phyloP scores from a whole-genome alignment of 768 basidiomycete species.

The Tylopilus felleus region DNA sequence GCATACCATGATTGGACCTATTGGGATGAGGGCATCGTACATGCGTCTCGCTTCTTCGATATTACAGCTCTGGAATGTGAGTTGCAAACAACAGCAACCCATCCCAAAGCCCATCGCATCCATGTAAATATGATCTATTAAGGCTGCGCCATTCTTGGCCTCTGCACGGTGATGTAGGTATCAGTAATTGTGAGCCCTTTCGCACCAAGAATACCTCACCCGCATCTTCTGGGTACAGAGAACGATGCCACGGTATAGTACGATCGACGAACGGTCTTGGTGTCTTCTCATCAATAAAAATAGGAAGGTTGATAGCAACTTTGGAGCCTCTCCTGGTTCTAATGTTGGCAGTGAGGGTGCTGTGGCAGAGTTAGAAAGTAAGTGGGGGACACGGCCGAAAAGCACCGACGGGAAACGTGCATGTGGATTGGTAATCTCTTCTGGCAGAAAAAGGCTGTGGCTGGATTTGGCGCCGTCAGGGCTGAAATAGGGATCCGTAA shows the following conservation, averaged over 20 bases:
- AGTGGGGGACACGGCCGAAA: conserved; percentile 5
- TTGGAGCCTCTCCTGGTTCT: conserved; percentile 86
- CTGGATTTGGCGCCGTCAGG: conserved; percentile 78
- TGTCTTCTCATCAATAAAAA: conserved; percentile 86
- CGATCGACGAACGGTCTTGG: conserved; percentile 89
- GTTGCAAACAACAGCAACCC: conserved; percentile 97
- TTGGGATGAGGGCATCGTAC: conserved; percentile 94
- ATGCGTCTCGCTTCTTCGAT: conserved; percentile 87
- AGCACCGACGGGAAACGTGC: conserved; percentile 91
- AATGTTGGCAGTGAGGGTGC: conserved; percentile 97
- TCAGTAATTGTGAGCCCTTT: conserved; percentile 9
- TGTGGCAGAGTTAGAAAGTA: conserved; percentile 34
- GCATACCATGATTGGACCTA: conserved; percentile 90
- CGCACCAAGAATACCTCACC: conserved; percentile 45
- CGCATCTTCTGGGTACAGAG: conserved; percentile 78
- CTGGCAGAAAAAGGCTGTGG: conserved; percentile 90
- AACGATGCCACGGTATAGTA: conserved; percentile 84
- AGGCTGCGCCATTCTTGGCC: conserved; percentile 86
- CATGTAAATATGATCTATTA: conserved; percentile 90
- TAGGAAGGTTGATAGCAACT: conserved; percentile 91
- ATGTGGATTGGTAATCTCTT: conserved; percentile 96
- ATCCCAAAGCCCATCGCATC: conserved; percentile 99
- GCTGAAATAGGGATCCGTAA: conserved; percentile 86
- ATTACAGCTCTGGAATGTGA: conserved; percentile 97
- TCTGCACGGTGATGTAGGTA: conserved; percentile 42